phyloP scores from a whole-genome alignment of 2,329 filamentous ascomycete genomes.

The Diaporthe sp. region DNA sequence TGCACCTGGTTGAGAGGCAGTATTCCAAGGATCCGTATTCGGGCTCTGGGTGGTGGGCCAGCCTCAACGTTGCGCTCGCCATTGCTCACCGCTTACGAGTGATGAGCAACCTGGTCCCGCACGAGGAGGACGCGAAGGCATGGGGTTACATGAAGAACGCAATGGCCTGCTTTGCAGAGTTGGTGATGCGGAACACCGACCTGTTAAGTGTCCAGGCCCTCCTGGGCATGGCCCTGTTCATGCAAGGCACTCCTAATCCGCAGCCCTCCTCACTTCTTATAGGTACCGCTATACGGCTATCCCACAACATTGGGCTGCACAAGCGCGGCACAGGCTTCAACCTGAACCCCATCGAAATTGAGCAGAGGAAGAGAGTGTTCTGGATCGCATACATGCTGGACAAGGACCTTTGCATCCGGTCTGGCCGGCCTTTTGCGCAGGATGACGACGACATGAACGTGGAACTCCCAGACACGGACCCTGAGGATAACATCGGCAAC shows the following conservation, averaged over 20 bases:
- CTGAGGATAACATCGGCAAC: conserved; percentile 92
- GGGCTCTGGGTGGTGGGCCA: conserved; percentile 98
- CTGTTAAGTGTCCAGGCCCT: conserved; percentile 94
- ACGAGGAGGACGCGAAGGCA: conserved; percentile 93
- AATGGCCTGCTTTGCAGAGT: conserved; percentile 90
- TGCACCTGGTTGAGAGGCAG: conserved; percentile 95
- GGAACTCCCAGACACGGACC: conserved; percentile 91
- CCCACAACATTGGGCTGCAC: conserved; percentile 95
- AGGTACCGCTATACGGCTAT: conserved; percentile 88
- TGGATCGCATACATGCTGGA: conserved; percentile 77
- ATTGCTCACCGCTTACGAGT: conserved; percentile 92
- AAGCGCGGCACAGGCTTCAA: conserved; percentile 95
- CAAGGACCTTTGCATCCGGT: conserved; percentile 73
- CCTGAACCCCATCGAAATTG: conserved; percentile 91
- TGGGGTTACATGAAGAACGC: conserved; percentile 98
- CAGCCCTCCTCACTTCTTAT: conserved; percentile 94
- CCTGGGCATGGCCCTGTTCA: conserved; percentile 92
- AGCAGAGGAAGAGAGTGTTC: conserved; percentile 81
- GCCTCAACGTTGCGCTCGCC: conserved; percentile 92
- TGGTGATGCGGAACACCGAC: conserved; percentile 97
- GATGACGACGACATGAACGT: conserved; percentile 89
- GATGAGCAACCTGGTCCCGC: conserved; percentile 92
- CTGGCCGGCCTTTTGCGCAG: conserved; percentile 71
- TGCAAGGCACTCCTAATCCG: conserved; percentile 96
- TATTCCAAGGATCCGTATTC: conserved; percentile 94